A percentile compares a stretch with the other conserved stretches of the same genome.
phyloP scores from a whole-genome alignment of 306 rosid species.

The Quercus alba region DNA sequence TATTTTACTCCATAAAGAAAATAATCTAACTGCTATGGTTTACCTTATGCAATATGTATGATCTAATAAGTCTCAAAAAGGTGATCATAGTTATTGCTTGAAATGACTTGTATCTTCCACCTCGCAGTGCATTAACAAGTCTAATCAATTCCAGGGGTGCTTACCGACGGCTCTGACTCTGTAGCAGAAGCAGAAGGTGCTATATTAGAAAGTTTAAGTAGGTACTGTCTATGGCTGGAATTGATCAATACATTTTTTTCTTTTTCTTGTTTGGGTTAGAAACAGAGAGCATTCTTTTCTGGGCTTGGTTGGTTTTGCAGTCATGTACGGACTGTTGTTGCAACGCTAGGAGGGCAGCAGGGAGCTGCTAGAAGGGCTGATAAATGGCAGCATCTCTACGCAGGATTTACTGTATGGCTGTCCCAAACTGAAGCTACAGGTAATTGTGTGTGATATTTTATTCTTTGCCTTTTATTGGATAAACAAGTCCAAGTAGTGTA shows the following conservation, averaged over 20 bases:
- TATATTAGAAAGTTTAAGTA: slow-evolving; percentile 82
- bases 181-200: slow-evolving; percentile 77
- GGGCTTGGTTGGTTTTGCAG: slow-evolving; percentile 36
- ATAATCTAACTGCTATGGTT: background rate
- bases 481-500: background rate
- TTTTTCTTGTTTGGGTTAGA: background rate
- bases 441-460: slow-evolving; percentile 22
- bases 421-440: slow-evolving; percentile 82
- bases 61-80: background rate
- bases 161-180: slow-evolving; percentile 69
- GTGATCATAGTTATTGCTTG: background rate
- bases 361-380: slow-evolving; percentile 65
- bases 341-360: slow-evolving; percentile 73
- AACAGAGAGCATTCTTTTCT: slow-evolving; percentile 3
- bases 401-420: slow-evolving; percentile 89
- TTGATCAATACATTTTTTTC: background rate
- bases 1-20: background rate
- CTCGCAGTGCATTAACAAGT: slow-evolving; percentile 36
- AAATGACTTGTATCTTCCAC: slow-evolving; percentile 30
- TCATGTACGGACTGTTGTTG: slow-evolving; percentile 72
- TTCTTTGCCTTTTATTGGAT: slow-evolving; percentile 4
- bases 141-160: slow-evolving; percentile 67
- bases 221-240: slow-evolving; percentile 41
- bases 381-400: slow-evolving; percentile 80
- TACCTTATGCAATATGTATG: background rate